A percentile compares a stretch with the other conserved stretches of the same genome.
Evolutionary conservation across 1,139 yeast species (phyloP).

Genomic region (Blastobotrys malaysiensis): DNA sequence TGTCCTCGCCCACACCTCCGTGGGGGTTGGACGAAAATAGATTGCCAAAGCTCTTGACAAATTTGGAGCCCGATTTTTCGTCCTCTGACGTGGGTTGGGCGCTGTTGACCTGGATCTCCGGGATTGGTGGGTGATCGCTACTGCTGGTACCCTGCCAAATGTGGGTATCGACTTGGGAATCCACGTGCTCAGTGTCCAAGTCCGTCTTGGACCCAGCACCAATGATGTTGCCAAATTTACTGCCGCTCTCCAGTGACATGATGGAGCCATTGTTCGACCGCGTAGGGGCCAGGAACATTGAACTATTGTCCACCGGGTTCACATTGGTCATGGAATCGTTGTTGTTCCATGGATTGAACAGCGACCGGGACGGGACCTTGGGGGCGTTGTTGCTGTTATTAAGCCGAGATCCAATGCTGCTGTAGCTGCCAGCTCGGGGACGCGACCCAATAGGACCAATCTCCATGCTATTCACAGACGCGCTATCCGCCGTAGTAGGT

Average conservation of each 20-base stretch:
- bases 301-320: conserved; percentile 9
- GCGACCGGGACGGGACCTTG: conserved; percentile 4
- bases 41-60: conserved; percentile 25
- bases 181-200: neutral
- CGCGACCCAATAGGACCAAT: conserved; percentile 21
- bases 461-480: conserved; percentile 10
- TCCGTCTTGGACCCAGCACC: conserved; percentile 2
- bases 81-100: neutral
- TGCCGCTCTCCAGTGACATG: conserved; percentile 11
- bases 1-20: conserved; percentile 8
- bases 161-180: neutral
- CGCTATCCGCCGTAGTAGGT: conserved; percentile 1
- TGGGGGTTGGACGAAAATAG: conserved; percentile 17
- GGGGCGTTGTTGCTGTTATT: conserved; percentile 13
- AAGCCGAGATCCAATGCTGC: conserved; percentile 13
- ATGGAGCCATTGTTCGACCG: conserved; percentile 15
- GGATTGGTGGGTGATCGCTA: neutral
- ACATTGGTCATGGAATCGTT: neutral
- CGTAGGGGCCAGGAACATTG: conserved; percentile 7
- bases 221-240: conserved; percentile 9
- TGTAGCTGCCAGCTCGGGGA: conserved; percentile 23
- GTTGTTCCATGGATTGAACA: conserved; percentile 25
- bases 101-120: neutral
- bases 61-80: conserved; percentile 13
- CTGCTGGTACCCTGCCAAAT: neutral